Conservation (phyloP, 768 basidiomycete species). For the Tylopilus balloui region DNA sequence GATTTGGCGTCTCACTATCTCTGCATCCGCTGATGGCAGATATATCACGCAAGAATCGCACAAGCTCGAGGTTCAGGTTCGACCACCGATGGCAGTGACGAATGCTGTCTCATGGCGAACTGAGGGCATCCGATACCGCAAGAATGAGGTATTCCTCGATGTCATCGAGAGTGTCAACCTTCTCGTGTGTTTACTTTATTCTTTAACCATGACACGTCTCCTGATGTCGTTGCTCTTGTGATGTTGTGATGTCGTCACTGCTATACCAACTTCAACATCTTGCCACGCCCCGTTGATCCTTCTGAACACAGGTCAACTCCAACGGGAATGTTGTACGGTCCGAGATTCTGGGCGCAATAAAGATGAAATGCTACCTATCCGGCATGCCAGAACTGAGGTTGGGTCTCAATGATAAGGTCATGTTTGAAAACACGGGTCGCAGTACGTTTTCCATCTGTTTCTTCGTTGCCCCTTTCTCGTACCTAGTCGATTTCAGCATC, state of each 20-base stretch:
- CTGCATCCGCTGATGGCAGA: constrained; percentile 34
- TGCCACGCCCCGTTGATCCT: not conserved
- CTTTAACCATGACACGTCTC: not conserved
- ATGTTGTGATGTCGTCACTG: not conserved
- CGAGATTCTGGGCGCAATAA: constrained; percentile 96
- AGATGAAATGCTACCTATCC: constrained; percentile 99
- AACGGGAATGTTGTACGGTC: constrained; percentile 96
- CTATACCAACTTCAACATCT: not conserved
- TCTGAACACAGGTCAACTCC: constrained; percentile 75
- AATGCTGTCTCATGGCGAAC: constrained; percentile 99
- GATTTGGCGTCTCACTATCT: not conserved
- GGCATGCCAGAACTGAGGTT: constrained; percentile 99
- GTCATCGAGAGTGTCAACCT: constrained; percentile 98
- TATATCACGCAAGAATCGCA: constrained; percentile 99
- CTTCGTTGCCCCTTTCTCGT: not conserved
- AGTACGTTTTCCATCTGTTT: constrained; percentile 49
- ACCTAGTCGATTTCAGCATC: constrained; percentile 7
- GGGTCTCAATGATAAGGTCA: constrained; percentile 98
- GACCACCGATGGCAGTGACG: constrained; percentile 95
- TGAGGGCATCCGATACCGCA: constrained; percentile 94
- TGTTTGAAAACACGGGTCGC: constrained; percentile 97
- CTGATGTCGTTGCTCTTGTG: not conserved
- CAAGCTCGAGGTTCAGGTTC: constrained; percentile 89
- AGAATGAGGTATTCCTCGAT: constrained; percentile 99
- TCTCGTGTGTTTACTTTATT: constrained; percentile 51